Percentiles rank a stretch among this genome's conserved stretches.
Evolutionary conservation across 768 basidiomycete species (phyloP).

Genomic region (Rhodocollybia butyracea): DNA sequence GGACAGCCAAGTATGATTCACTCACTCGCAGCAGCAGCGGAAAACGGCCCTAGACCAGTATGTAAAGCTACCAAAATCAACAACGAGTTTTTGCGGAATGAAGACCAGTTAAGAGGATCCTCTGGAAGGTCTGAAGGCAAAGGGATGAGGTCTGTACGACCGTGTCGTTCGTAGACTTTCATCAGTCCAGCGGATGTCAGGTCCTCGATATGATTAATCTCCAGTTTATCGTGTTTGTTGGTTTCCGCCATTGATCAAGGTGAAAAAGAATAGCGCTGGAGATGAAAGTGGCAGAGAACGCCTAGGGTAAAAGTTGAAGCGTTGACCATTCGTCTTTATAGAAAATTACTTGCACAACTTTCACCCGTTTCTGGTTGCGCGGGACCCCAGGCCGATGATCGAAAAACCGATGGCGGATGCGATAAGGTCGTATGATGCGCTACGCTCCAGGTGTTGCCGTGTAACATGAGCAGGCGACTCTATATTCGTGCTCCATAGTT

Average conservation of each 20-base stretch:
- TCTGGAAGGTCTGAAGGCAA: constrained; percentile 1
- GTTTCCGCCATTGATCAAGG: not conserved
- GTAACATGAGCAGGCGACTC: too few relatives aligned
- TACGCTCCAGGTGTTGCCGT: too few relatives aligned
- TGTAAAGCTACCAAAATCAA: constrained; percentile 1
- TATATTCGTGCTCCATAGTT: too few relatives aligned
- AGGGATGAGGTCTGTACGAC: not conserved
- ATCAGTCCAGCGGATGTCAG: not conserved
- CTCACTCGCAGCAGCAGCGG: not conserved
- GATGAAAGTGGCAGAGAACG: too few relatives aligned
- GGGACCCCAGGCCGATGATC: too few relatives aligned
- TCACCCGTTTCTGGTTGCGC: too few relatives aligned
- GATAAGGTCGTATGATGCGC: too few relatives aligned
- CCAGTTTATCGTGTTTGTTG: not conserved
- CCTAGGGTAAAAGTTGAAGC: too few relatives aligned
- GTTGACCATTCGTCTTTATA: too few relatives aligned
- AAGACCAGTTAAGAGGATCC: constrained; percentile 3
- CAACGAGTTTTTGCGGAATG: not conserved
- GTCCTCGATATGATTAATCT: not conserved
- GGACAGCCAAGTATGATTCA: not conserved
- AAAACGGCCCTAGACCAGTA: constrained; percentile 1
- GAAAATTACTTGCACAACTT: too few relatives aligned
- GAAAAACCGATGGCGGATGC: too few relatives aligned
- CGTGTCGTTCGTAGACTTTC: not conserved
- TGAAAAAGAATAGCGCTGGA: too few relatives aligned